These are phyloP conservation scores for Rhododendron kiyosumense DNA, from an alignment of 148 eudicot genomes.

Conservation along the genomic window DNA sequence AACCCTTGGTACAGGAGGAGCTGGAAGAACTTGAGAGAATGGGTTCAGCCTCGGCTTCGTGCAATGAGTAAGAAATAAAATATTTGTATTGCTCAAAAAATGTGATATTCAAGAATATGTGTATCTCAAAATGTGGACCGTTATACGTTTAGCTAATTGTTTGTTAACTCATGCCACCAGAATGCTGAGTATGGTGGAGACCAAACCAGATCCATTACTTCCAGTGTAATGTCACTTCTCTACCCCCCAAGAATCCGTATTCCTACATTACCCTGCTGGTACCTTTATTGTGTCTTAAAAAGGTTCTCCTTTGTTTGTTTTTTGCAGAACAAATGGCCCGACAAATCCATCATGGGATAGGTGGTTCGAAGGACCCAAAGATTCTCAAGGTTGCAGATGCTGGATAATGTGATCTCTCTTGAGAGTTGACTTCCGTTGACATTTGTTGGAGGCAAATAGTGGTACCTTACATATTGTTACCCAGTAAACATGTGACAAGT, in stretches of 20 bases:
- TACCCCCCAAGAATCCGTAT: neutral
- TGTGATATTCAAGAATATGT: neutral
- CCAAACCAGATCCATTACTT: slow-evolving; percentile 88
- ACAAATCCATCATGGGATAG: slow-evolving; percentile 70
- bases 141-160: neutral
- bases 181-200: slow-evolving; percentile 42
- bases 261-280: neutral
- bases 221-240: slow-evolving; percentile 47
- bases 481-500: neutral
- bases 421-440: neutral
- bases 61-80: slow-evolving; percentile 61
- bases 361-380: slow-evolving; percentile 87
- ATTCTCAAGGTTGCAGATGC: slow-evolving; percentile 60
- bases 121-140: neutral
- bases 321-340: slow-evolving; percentile 48
- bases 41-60: slow-evolving; percentile 58
- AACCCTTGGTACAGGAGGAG: slow-evolving; percentile 57
- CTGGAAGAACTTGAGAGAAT: slow-evolving; percentile 65
- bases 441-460: neutral
- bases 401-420: slow-evolving; percentile 49
- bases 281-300: neutral
- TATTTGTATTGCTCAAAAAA: neutral
- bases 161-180: slow-evolving; percentile 25
- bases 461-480: neutral
- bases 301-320: neutral